Evolutionary conservation across 2,329 filamentous ascomycete genomes (phyloP), one percentile per base, ranked within the genome.

Genomic region (Setomelanomma holmii): DNA sequence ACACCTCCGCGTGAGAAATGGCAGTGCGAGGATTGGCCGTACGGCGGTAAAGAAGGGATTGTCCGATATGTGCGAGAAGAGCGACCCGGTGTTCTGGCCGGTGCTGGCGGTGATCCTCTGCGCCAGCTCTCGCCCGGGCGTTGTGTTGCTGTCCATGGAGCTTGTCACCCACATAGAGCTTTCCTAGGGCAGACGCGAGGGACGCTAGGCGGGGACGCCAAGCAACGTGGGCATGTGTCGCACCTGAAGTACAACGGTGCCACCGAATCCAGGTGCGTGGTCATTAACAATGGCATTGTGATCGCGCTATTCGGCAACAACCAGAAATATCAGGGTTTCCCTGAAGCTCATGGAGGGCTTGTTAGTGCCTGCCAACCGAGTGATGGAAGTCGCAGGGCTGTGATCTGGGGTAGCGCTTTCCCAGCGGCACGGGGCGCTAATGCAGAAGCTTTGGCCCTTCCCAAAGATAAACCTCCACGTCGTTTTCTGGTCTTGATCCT

Each of bases 31-130:
- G 62, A 47, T 54, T 46, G 27, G 56, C 52, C 73, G 39, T 77
- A 80, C 81, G 45, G 80, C 81, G 45, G 80, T 82, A 65, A 83
- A 83, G 69, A 83, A 81, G 8, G 81, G 81, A 60, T 83, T 83
- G 23, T 71, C 73, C 21, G 76, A 74, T 39, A 82, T 69, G 39
- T 82, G 79, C 17, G 73, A 68, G 44, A 79, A 74, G 17, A 80
- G 55, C 5, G 77, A 76, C 43, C 68, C 72, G 51, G 76, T 64
- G 41, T 64, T 75, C 49, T 64, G 63, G 33, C 66, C 62, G 38
- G 61, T 51, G 40, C 69, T 68, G 46, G 61, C 43, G 67, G 65
- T 30, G 42, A 63, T 48, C 38, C 77, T 72, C 58, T 73, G 75
- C 48, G 78, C 61, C 48, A 76, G 67, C 67, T 72, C 63, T 48